Evolutionary conservation across 1,284 basidiomycete species (phyloP).

Genomic region (Irpex sp.): DNA sequence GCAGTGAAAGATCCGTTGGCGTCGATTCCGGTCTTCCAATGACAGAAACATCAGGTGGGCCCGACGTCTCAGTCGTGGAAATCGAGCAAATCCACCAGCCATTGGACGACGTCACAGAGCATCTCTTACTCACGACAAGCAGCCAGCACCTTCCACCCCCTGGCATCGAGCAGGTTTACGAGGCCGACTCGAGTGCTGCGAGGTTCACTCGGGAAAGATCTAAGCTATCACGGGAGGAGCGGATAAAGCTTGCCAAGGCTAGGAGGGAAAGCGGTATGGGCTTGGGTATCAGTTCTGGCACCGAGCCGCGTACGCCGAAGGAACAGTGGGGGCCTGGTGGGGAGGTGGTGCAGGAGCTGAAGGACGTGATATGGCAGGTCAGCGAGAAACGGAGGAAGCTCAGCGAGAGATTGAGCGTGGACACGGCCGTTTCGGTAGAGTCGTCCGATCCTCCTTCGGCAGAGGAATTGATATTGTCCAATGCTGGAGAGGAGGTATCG

Average conservation of each 20-base stretch:
- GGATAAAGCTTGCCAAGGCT: slow-evolving; percentile 57
- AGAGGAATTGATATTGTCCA: background rate
- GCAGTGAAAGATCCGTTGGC: slow-evolving; percentile 50
- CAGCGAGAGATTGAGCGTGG: slow-evolving; percentile 24
- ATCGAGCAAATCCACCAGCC: slow-evolving; percentile 15
- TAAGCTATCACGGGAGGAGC: slow-evolving; percentile 66
- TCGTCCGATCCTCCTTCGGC: background rate
- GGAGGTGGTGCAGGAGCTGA: slow-evolving; percentile 79
- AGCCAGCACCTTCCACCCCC: slow-evolving; percentile 52
- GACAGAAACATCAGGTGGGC: slow-evolving; percentile 3
- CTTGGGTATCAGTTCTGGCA: slow-evolving; percentile 3
- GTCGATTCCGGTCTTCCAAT: slow-evolving; percentile 18
- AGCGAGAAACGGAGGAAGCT: slow-evolving; percentile 62
- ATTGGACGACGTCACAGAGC: slow-evolving; percentile 54
- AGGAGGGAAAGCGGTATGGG: slow-evolving; percentile 41
- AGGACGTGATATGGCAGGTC: slow-evolving; percentile 82
- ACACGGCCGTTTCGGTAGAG: background rate
- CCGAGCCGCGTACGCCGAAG: slow-evolving; percentile 9
- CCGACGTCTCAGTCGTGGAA: slow-evolving; percentile 4
- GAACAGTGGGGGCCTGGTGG: slow-evolving; percentile 70
- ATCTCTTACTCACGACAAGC: slow-evolving; percentile 48
- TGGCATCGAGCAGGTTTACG: slow-evolving; percentile 75
- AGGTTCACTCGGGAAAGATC: slow-evolving; percentile 51
- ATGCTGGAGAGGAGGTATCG: background rate
- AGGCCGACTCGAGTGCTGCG: slow-evolving; percentile 48